A percentile compares a stretch with the other conserved stretches of the same genome.
phyloP scores from a whole-genome alignment of 2,329 filamentous ascomycete genomes.

The Cladorrhinum sp. region DNA sequence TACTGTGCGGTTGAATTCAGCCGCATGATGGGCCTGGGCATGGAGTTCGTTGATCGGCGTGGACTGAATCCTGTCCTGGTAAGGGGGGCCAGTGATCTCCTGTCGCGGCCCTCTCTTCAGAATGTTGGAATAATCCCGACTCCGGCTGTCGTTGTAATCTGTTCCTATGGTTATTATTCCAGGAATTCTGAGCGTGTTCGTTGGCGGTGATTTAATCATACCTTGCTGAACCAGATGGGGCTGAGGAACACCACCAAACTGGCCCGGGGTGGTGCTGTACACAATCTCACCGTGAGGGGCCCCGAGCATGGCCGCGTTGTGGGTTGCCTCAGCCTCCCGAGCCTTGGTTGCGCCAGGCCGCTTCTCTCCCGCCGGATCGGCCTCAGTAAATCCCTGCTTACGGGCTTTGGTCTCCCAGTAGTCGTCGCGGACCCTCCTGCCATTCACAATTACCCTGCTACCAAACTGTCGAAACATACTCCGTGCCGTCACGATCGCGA shows the following conservation, averaged over 20 bases:
- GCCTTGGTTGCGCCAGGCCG: conserved; percentile 87
- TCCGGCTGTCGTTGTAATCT: conserved; percentile 72
- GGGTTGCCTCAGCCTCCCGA: conserved; percentile 70
- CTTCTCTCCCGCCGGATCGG: conserved; percentile 93
- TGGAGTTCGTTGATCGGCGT: conserved; percentile 75
- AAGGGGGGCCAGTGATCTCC: conserved; percentile 81
- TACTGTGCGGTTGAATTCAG: conserved; percentile 84
- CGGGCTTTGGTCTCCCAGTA: conserved; percentile 98
- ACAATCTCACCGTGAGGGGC: conserved; percentile 81
- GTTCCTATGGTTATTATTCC: conserved; percentile 75
- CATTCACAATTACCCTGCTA: conserved; percentile 86
- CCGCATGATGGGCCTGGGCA: conserved; percentile 81
- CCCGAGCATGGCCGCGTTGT: conserved; percentile 58
- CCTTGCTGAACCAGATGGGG: conserved; percentile 68
- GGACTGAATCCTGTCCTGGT: conserved; percentile 80
- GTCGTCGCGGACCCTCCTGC: conserved; percentile 88
- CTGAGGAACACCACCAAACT: conserved; percentile 65
- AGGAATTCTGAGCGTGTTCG: conserved; percentile 69
- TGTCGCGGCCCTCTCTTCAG: conserved; percentile 76
- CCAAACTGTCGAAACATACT: conserved; percentile 99
- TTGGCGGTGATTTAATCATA: conserved; percentile 62
- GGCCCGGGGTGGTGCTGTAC: conserved; percentile 70
- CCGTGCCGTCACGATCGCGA: conserved; percentile 93
- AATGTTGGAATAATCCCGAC: conserved; percentile 79
- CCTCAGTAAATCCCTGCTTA: conserved; percentile 97